A percentile compares a stretch with the other conserved stretches of the same genome.
These are phyloP conservation scores for Echinosophora koreensis DNA, from an alignment of 306 rosid genomes.

Conservation along the genomic window DNA sequence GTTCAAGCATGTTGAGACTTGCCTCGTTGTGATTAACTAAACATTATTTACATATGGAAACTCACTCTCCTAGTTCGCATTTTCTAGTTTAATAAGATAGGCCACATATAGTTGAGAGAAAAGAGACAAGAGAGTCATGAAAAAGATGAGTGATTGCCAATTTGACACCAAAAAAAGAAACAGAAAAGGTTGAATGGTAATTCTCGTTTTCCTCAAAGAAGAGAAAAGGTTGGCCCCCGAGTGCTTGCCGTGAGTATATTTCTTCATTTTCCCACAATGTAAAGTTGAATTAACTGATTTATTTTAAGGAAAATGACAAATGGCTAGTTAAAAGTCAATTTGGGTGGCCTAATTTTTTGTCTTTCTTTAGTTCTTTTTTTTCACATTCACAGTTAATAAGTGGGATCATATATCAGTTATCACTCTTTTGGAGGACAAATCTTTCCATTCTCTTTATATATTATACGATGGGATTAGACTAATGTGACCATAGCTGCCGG, in stretches of 20 bases:
- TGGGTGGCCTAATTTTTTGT: conserved; percentile 9
- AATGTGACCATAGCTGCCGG: conserved; percentile 39
- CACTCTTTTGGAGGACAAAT: conserved; percentile 29
- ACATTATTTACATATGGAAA: conserved; percentile 44
- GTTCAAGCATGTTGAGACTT: conserved; percentile 15
- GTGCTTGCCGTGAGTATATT: conserved; percentile 37
- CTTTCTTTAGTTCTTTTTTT: conserved; percentile 31
- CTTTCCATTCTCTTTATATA: not conserved
- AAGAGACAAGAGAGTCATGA: conserved; percentile 11
- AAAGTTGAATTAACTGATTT: conserved; percentile 29
- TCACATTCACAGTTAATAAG: conserved; percentile 36
- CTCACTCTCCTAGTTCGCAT: conserved; percentile 30
- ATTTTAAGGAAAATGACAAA: conserved; percentile 17
- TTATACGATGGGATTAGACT: conserved; percentile 46
- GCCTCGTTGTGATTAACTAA: conserved; percentile 30
- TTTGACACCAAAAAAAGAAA: conserved; percentile 5
- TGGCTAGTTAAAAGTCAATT: conserved; percentile 48
- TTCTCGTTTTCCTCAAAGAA: not conserved
- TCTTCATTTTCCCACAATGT: not conserved
- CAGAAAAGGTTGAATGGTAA: conserved; percentile 5
- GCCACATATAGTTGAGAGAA: not conserved
- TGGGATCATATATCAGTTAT: conserved; percentile 30
- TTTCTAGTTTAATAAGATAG: conserved; percentile 10
- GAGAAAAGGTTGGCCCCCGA: conserved; percentile 17
- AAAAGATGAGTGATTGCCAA: conserved; percentile 37